Evolutionary conservation across 2,329 filamentous ascomycete species (phyloP), one percentile per base, ranked within the genome.

Genomic region (Chaetoscypha palmicola): DNA sequence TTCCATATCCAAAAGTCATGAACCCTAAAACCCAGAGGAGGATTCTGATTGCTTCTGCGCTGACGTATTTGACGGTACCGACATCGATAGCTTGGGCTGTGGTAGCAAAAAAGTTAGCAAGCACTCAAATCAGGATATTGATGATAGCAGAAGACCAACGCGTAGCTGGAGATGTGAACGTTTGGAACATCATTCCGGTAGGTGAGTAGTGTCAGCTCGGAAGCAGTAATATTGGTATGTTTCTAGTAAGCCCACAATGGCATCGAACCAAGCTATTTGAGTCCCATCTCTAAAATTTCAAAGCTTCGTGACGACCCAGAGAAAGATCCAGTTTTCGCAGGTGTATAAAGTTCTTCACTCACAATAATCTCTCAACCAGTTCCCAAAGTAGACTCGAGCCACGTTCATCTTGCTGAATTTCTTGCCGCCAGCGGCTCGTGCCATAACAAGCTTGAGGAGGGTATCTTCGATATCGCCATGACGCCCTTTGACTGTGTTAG

Each of bases 391-490:
- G 51, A 94, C 86, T 49, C 89, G 79, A 52, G 90, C 86, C 50
- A 95, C 85, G 61, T 82, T 84, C 59, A 94, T 77, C 69, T 92
- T 92, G 70, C 77, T 79, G 67, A 94, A 95, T 60, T 90, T 94
- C 71, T 90, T 89, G 55, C 77, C 77, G 51, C 68, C 69, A 16
- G 77, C 79, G 31, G 74, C 72, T 48, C 74, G 72, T 33, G 80
- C 77, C 62, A 83, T 77, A 37, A 67, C 51, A 45, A 95, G 71
- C 48, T 77, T 81, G 47, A 94, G 77, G 43, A 95, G 79, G 24
- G 84, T 83, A 70, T 96, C 90, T 71, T 95, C 90, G 59, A 96
- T 94, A 65, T 96, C 90, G 59, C 86, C 86, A 74, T 91, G 85
- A 54, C 85, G 83, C 83, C 83, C 77, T 82, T 53, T 21, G 9